phyloP scores from a whole-genome alignment of 805 yeast genomes.

The Teunomyces stri region DNA sequence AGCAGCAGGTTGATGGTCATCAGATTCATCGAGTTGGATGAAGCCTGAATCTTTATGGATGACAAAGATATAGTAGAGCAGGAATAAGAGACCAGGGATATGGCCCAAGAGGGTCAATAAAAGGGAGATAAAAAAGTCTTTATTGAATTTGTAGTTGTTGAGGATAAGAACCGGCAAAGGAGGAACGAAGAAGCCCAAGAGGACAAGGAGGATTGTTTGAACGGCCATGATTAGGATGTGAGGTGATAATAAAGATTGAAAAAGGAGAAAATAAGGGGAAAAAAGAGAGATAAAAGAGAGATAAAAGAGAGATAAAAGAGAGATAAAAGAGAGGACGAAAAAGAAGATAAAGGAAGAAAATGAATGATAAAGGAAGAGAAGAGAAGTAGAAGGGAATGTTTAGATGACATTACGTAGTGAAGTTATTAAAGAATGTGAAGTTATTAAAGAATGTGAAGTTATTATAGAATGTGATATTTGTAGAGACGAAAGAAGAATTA shows the following conservation, averaged over 20 bases:
- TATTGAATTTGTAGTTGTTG: conserved; percentile 28
- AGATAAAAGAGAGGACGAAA: neutral
- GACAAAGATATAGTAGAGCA: conserved; percentile 20
- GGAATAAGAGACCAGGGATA: conserved; percentile 32
- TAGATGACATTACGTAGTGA: too few relatives aligned
- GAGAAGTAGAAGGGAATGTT: too few relatives aligned
- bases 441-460: too few relatives aligned
- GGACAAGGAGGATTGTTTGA: conserved; percentile 25
- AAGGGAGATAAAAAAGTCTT: conserved; percentile 31
- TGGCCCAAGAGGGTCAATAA: conserved; percentile 33
- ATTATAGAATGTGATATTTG: too few relatives aligned
- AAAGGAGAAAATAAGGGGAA: too few relatives aligned
- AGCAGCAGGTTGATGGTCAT: neutral
- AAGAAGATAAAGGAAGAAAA: neutral
- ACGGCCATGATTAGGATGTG: neutral
- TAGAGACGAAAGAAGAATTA: too few relatives aligned
- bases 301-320: too few relatives aligned
- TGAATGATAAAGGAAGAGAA: neutral
- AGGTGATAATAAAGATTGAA: too few relatives aligned
- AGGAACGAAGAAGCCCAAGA: conserved; percentile 34
- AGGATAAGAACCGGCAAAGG: conserved; percentile 38
- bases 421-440: too few relatives aligned
- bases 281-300: too few relatives aligned
- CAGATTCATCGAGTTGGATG: neutral
- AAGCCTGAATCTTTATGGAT: neutral